Evolutionary conservation across 1,139 yeast genomes (phyloP).

Genomic region (Yamadazyma conglobata): DNA sequence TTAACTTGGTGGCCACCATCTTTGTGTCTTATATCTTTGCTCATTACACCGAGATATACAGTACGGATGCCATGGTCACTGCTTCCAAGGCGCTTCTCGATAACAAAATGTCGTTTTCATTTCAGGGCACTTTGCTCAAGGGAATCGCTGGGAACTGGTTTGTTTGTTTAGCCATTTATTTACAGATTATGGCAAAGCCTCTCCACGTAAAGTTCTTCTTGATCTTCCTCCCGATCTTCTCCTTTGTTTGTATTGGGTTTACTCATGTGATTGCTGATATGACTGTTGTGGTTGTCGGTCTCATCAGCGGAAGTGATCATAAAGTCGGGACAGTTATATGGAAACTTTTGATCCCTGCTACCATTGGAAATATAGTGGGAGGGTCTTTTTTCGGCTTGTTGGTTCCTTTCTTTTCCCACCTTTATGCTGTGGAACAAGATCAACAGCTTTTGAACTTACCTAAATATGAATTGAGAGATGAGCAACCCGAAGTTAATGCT

Average conservation of each 20-base stretch:
- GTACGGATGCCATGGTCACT: constrained; percentile 31
- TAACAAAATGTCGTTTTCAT: constrained; percentile 44
- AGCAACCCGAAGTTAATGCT: constrained; percentile 70
- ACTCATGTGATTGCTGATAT: constrained; percentile 82
- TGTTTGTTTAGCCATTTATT: constrained; percentile 69
- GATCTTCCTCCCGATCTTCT: constrained; percentile 64
- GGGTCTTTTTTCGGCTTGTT: constrained; percentile 60
- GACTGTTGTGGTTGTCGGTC: constrained; percentile 61
- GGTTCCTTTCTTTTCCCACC: constrained; percentile 67
- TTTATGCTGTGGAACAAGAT: constrained; percentile 68
- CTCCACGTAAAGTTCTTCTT: constrained; percentile 71
- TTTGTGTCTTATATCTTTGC: constrained; percentile 65
- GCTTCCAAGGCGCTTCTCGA: constrained; percentile 50
- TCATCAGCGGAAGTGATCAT: constrained; percentile 60
- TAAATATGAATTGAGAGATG: constrained; percentile 65
- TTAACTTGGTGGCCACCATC: constrained; percentile 59
- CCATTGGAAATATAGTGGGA: constrained; percentile 69
- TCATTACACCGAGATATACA: constrained; percentile 49
- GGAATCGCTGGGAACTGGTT: constrained; percentile 75
- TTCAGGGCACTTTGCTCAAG: constrained; percentile 58
- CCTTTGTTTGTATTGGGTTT: constrained; percentile 71
- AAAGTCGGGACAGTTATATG: constrained; percentile 65
- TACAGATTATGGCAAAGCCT: constrained; percentile 76
- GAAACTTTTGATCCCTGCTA: constrained; percentile 66
- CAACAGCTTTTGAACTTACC: constrained; percentile 59